Base-by-base conservation (phyloP, 2,329 filamentous ascomycete genomes). In the Talaromyces sp. region DNA sequence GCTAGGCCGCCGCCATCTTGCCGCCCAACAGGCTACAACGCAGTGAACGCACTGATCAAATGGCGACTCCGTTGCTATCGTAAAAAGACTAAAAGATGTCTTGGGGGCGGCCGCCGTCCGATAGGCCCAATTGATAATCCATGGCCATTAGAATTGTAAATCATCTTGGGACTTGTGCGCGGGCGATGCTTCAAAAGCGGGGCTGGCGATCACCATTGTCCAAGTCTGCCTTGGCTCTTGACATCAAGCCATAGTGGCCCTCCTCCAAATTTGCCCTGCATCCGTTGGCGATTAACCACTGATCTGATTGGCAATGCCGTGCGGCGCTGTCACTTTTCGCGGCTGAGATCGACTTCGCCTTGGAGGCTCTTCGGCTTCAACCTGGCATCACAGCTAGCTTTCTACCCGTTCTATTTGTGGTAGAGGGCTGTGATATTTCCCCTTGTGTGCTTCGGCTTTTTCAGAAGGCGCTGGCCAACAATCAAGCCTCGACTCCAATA, bases 291-390 rank as follows among this genome's bases (percentile, higher is more conserved):
- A 62, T 62, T 62, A 62, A 53, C 11, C 39, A 32, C 27, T 3
- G 10, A 58, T 62, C 27, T 52, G 27, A 62, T 62, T 62, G 60
- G 60, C 36, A 19, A 58, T 27, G 8, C 44, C 19, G 15, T 25
- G 19, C 44, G 51, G 33, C 51, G 32, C 27, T 47, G 49, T 55
- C 36, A 56, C 53, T 22, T 52, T 27, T 62, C 51, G 60, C 60
- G 52, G 60, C 49, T 62, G 60, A 56, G 58, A 60, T 60, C 58
- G 58, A 25, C 22, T 47, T 47, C 44, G 55, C 52, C 58, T 30
- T 8, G 5, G 49, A 53, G 49, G 49, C 49, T 53, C 49, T 53
- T 53, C 15, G 13, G n/a, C 10, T 17, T 47, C 15, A 11, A 8
- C 5, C 19, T 47, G n/a, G 44, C 22, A 25, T 25, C 19, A 47